Evolutionary conservation across 345 rosid species (phyloP).

Genomic region (Arabidopsis thaliana): TAIR10.1 NC_003074.8:20370501-20371000

Average conservation of each 20-base stretch:
- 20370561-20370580: conserved; percentile 49
- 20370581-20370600: conserved; percentile 48
- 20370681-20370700: conserved; percentile 46
- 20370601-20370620: conserved; percentile 49
- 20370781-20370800: conserved; percentile 60
- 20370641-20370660: conserved; percentile 43
- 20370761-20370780: conserved; percentile 53
- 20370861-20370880: conserved; percentile 52
- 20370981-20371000: conserved; percentile 55
- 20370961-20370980: conserved; percentile 54
- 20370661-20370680: conserved; percentile 50
- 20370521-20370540: conserved; percentile 51
- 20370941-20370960: conserved; percentile 55
- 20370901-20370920: conserved; percentile 53
- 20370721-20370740: conserved; percentile 45
- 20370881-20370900: conserved; percentile 45
- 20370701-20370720: conserved; percentile 52
- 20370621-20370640: conserved; percentile 68
- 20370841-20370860: conserved; percentile 53
- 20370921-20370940: conserved; percentile 49
- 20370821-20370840: conserved; percentile 50
- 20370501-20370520: conserved; percentile 45
- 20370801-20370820: conserved; percentile 59
- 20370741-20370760: conserved; percentile 50
- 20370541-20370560: conserved; percentile 55